These are phyloP conservation scores for Yarrowia sp. DNA, from an alignment of 805 yeast genomes.

Conservation along the genomic window DNA sequence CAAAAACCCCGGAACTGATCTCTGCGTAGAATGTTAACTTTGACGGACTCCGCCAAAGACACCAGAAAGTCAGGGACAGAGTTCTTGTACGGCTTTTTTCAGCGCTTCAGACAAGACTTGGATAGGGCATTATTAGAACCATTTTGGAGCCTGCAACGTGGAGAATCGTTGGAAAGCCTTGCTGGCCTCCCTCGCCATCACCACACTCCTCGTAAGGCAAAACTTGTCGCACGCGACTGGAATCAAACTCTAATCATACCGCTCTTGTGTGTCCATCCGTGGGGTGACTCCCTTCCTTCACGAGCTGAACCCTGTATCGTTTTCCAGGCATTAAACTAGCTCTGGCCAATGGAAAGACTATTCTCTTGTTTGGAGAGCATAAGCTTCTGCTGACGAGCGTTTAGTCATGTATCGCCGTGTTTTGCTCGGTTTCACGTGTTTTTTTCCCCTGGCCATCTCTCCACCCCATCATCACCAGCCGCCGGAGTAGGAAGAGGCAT, in stretches of 20 bases:
- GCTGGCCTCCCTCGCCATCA: background rate
- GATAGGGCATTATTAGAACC: background rate
- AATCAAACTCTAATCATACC: background rate
- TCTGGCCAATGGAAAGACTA: constrained; percentile 4
- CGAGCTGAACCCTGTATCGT: constrained; percentile 8
- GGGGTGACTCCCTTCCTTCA: background rate
- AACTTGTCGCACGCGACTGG: constrained; percentile 1
- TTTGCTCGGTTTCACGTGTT: background rate
- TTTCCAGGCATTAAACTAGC: constrained; percentile 7
- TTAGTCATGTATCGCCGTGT: background rate
- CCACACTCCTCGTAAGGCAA: background rate
- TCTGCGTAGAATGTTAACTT: background rate
- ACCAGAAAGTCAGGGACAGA: background rate
- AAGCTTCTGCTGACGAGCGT: constrained; percentile 4
- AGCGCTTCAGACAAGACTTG: background rate
- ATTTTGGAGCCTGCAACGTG: background rate
- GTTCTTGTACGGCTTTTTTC: background rate
- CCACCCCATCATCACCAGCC: background rate
- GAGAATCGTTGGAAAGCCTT: background rate
- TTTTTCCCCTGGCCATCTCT: too few species aligned
- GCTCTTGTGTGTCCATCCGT: background rate
- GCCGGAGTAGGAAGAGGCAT: background rate
- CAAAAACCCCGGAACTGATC: background rate
- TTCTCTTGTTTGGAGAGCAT: background rate
- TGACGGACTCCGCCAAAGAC: background rate